Evolutionary conservation across 345 rosid genomes (phyloP), one percentile per base, ranked within the genome.

Genomic region (Bruguiera gymnorhiza): DNA sequence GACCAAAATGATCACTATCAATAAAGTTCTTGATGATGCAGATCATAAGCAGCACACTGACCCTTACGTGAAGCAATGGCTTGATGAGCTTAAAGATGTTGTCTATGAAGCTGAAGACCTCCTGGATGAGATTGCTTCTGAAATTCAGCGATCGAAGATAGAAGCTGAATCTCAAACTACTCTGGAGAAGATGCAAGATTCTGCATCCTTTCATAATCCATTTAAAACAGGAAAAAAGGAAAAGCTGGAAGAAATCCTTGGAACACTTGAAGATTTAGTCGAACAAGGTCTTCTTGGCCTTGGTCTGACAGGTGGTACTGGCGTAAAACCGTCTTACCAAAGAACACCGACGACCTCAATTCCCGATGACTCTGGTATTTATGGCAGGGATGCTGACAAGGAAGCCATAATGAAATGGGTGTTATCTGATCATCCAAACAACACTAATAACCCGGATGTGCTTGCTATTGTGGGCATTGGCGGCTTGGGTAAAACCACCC

Each of bases 401-500:
- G 26, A 18, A 6, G 8, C 69, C 29, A 15, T 66, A 10, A 31
- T 66, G 11, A n/a, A 66, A 16, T 30, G 52, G 61, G 0, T 66
- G 10, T 5, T 34, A 21, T 53, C 70, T 30, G 61, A 54, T 32
- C 10, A 32, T 66, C 19, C 48, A 32, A 66, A 66, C 54, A 51
- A 31, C n/a, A 23, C 0, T 32, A 32, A 21, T 21, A 29, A 37
- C 46, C 20, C 55, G 15, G 60, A 31, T 21, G 70, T 66, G 50
- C 34, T 54, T 66, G 60, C 70, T 0, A 54, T 66, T 10, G 70
- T 66, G 31, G 70, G 70, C 10, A 66, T 66, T 61, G 60, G 61
- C 2, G 70, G 70, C n/a, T 27, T 66, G 6, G 70, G 70, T 66
- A 54, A 66, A 31, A 66, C 70, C 29, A 66, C 70, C 5, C 61